These are phyloP conservation scores for Naganishia randhawae DNA, from an alignment of 768 basidiomycete genomes.

Conservation along the genomic window DNA sequence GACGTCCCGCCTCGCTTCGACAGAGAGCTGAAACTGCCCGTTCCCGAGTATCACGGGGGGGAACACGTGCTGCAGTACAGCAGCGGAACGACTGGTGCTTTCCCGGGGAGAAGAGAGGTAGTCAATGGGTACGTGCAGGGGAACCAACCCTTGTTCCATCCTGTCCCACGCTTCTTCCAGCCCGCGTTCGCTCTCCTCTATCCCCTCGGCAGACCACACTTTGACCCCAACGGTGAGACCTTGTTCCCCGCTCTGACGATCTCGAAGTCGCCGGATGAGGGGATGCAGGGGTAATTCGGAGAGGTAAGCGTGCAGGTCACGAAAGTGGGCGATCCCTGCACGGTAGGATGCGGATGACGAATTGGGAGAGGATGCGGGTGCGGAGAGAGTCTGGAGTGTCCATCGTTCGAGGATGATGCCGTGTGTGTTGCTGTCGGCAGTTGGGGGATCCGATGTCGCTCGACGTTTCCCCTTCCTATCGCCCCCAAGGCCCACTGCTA, in stretches of 20 bases:
- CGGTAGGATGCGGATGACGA: conserved; percentile 41
- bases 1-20: conserved; percentile 41
- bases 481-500: neutral
- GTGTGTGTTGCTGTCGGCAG: conserved; percentile 37
- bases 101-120: neutral
- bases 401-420: conserved; percentile 48
- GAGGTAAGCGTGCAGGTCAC: conserved; percentile 40
- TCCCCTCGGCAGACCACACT: conserved; percentile 46
- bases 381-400: conserved; percentile 36
- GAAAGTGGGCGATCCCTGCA: conserved; percentile 45
- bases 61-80: conserved; percentile 31
- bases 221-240: conserved; percentile 45
- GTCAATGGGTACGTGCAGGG: conserved; percentile 33
- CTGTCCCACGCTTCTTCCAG: conserved; percentile 45
- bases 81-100: no score
- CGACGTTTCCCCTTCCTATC: neutral
- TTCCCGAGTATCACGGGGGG: conserved; percentile 40
- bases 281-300: conserved; percentile 43
- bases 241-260: conserved; percentile 32
- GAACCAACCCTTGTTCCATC: conserved; percentile 46
- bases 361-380: neutral
- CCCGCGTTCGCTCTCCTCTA: conserved; percentile 26
- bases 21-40: conserved; percentile 34
- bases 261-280: conserved; percentile 38
- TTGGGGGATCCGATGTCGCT: neutral